These are phyloP conservation scores for Fomitiporia mediterranea DNA, from an alignment of 1,284 basidiomycete species.

Conservation along the genomic window DNA sequence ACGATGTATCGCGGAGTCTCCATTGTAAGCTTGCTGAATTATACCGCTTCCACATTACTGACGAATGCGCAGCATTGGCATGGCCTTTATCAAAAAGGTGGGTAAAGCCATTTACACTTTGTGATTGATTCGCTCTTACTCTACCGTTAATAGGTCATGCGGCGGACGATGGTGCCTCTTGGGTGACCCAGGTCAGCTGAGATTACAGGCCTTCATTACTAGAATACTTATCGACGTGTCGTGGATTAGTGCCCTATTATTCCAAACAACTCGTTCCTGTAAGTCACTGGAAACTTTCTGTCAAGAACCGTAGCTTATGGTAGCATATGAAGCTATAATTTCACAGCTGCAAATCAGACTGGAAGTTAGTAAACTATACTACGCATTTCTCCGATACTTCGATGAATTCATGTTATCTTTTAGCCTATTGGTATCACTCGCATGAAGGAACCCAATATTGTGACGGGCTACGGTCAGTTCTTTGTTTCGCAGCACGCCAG, in stretches of 20 bases:
- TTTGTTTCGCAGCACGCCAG: neutral
- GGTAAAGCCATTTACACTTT: slow-evolving; percentile 26
- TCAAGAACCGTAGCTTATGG: slow-evolving; percentile 25
- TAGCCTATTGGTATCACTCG: slow-evolving; percentile 37
- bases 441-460: slow-evolving; percentile 37
- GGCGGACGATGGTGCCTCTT: slow-evolving; percentile 37
- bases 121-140: neutral
- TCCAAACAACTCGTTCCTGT: slow-evolving; percentile 23
- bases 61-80: slow-evolving; percentile 43
- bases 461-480: slow-evolving; percentile 17
- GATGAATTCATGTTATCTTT: too few relatives aligned
- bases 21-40: slow-evolving; percentile 22
- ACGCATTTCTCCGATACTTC: too few relatives aligned
- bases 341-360: slow-evolving; percentile 31
- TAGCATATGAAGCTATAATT: slow-evolving; percentile 27
- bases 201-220: neutral
- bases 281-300: slow-evolving; percentile 16
- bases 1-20: slow-evolving; percentile 28
- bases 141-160: neutral
- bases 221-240: neutral
- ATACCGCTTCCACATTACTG: slow-evolving; percentile 30
- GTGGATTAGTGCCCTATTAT: slow-evolving; percentile 39
- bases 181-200: slow-evolving; percentile 24
- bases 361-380: slow-evolving; percentile 25
- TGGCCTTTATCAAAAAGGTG: slow-evolving; percentile 38